These are phyloP conservation scores for Mariannaea sp. DNA, from an alignment of 2,329 filamentous ascomycete species.

Conservation along the genomic window DNA sequence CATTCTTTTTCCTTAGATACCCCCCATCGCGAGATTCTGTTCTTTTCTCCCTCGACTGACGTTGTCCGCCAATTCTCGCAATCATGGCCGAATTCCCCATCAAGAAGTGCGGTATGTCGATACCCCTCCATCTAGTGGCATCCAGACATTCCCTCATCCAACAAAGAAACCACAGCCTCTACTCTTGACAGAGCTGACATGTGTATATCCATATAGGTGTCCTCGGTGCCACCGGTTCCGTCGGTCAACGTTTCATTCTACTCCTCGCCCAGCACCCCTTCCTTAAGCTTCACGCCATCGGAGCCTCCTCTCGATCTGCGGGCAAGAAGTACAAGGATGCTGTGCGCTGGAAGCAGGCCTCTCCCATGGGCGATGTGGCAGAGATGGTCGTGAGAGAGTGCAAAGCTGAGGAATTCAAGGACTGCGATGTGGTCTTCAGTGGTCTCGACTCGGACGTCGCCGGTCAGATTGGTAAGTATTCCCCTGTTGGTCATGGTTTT, in stretches of 20 bases:
- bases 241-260: constrained; percentile 94
- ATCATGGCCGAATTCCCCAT: constrained; percentile 53
- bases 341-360: constrained; percentile 90
- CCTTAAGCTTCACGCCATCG: constrained; percentile 85
- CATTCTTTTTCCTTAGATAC: background rate
- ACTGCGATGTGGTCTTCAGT: constrained; percentile 93
- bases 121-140: constrained; percentile 18
- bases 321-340: constrained; percentile 96
- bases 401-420: constrained; percentile 77
- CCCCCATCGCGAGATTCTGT: background rate
- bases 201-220: constrained; percentile 60
- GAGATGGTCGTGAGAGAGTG: constrained; percentile 87
- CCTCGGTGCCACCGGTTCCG: constrained; percentile 89
- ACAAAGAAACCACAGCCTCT: background rate
- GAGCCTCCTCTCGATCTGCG: constrained; percentile 85
- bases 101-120: constrained; percentile 62
- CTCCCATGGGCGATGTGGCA: constrained; percentile 78
- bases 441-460: constrained; percentile 93
- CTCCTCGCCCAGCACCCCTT: constrained; percentile 86
- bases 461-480: constrained; percentile 75
- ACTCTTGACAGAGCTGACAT: too few relatives aligned
- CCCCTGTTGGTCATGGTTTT: background rate
- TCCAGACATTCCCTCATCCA: constrained; percentile 6
- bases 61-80: background rate
- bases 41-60: background rate